Evolutionary conservation across 345 rosid species (phyloP).

Genomic region (Conringia planisiliqua): DNA sequence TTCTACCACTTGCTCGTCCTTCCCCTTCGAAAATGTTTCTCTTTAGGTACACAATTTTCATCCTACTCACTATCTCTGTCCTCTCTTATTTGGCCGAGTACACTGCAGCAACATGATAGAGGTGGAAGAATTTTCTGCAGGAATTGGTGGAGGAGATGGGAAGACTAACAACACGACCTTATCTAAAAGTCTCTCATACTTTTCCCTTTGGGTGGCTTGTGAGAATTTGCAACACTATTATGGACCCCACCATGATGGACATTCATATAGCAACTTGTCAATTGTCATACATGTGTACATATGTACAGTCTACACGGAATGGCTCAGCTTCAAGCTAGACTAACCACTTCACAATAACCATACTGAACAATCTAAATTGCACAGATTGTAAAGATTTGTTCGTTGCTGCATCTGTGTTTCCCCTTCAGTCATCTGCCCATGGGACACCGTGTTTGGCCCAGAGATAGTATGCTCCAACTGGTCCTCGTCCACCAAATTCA

Average conservation of each 20-base stretch:
- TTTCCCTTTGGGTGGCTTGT: slow-evolving; percentile 6
- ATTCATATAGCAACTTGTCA: slow-evolving; percentile 3
- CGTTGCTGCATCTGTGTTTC: not conserved
- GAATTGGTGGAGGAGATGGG: slow-evolving; percentile 15
- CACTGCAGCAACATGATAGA: not conserved
- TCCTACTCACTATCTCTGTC: not conserved
- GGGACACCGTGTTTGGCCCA: slow-evolving; percentile 69
- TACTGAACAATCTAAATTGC: not conserved
- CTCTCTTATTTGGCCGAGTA: not conserved
- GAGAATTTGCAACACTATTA: not conserved
- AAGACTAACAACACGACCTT: slow-evolving; percentile 5
- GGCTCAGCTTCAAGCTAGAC: slow-evolving; percentile 6
- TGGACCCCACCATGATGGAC: slow-evolving; percentile 5
- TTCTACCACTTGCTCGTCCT: slow-evolving; percentile 9
- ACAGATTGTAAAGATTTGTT: slow-evolving; percentile 7
- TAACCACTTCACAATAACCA: not conserved
- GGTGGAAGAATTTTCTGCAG: slow-evolving; percentile 5
- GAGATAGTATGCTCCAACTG: slow-evolving; percentile 65
- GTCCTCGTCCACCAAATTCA: slow-evolving; percentile 77
- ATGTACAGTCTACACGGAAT: not conserved
- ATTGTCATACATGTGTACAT: slow-evolving; percentile 12
- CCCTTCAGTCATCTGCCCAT: slow-evolving; percentile 48
- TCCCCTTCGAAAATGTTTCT: not conserved
- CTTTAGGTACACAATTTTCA: not conserved
- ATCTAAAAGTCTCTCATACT: not conserved